Conservation (phyloP, 305 asterid species). For the Fraxinus baroniana region DNA sequence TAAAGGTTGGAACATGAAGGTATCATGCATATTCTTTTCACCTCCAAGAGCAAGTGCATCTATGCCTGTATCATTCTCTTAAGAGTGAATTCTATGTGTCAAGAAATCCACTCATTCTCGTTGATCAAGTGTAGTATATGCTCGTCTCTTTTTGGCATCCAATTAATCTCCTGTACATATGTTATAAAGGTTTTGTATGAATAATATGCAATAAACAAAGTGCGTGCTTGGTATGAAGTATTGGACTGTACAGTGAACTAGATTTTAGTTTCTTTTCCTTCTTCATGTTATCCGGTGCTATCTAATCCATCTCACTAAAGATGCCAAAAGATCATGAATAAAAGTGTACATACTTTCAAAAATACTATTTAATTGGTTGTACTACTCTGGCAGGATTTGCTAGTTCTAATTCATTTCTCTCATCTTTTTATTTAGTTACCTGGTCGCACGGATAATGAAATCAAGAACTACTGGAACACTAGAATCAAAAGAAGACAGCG, state of each 20-base stretch:
- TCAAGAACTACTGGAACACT: constrained; percentile 72
- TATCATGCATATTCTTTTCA: not conserved
- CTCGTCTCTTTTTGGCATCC: not conserved
- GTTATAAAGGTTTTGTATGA: not conserved
- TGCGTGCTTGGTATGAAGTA: not conserved
- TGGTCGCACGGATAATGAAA: constrained; percentile 79
- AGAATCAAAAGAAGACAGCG: constrained; percentile 61
- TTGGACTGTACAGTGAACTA: not conserved
- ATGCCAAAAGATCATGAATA: not conserved
- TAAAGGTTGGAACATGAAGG: not conserved
- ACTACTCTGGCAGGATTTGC: not conserved
- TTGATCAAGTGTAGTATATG: not conserved
- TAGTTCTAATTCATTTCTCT: constrained; percentile 14
- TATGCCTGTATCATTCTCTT: not conserved
- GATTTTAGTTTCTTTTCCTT: not conserved
- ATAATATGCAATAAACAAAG: not conserved
- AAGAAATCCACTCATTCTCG: not conserved
- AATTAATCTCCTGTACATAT: not conserved
- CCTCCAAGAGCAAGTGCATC: not conserved
- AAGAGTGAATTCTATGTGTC: not conserved
- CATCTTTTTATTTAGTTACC: constrained; percentile 49
- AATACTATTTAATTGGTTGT: not conserved
- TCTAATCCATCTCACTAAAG: not conserved
- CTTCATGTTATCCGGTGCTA: not conserved
- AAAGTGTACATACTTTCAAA: not conserved